phyloP scores from a whole-genome alignment of 768 basidiomycete species.

The Mycena polygramma region DNA sequence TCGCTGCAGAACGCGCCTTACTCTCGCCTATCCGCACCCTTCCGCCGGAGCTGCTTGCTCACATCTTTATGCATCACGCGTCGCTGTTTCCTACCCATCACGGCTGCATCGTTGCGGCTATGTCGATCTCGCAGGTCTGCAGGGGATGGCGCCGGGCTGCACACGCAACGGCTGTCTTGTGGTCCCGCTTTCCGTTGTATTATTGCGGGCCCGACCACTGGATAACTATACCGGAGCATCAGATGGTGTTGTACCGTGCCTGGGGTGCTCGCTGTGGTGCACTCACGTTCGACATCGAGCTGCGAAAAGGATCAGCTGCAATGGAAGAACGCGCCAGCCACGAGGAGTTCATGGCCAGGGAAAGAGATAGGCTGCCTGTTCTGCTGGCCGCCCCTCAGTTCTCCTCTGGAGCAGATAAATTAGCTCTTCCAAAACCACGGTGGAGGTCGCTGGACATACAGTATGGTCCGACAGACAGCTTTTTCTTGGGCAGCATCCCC shows the following conservation, averaged over 20 bases:
- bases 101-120: constrained; percentile 13
- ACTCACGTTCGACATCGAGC: constrained; percentile 15
- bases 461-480: neutral
- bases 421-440: neutral
- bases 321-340: neutral
- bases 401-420: neutral
- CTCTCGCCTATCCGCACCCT: constrained; percentile 18
- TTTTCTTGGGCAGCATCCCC: neutral
- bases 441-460: constrained; percentile 10
- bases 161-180: constrained; percentile 16
- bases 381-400: no score
- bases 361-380: neutral
- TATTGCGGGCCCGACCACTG: neutral
- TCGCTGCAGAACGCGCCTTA: constrained; percentile 19
- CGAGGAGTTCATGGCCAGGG: neutral
- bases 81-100: neutral
- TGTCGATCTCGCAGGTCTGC: constrained; percentile 23
- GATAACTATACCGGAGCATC: neutral
- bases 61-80: constrained; percentile 13
- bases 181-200: constrained; percentile 24
- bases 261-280: constrained; percentile 10
- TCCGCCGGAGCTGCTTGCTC: constrained; percentile 9
- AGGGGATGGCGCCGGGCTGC: neutral
- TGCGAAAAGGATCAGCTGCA: constrained; percentile 7
- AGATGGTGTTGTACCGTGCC: neutral